Evolutionary conservation across 352 stramenopile species (phyloP).

Genomic region (Aphanomyces cochlioides): DNA sequence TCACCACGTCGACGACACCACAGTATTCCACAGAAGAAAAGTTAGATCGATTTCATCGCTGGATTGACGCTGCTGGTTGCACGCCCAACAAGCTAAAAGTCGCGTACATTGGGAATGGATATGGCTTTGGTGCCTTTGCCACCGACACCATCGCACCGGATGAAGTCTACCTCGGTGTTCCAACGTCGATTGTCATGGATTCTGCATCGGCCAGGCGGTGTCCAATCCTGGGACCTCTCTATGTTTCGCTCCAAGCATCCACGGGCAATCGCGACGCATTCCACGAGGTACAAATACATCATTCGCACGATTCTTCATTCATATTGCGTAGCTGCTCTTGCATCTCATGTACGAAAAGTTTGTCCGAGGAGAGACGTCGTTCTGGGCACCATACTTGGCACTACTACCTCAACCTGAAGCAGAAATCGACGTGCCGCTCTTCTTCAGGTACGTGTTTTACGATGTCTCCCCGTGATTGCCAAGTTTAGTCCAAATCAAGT

Average conservation of each 20-base stretch:
- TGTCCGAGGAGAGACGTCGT: constrained; percentile 42
- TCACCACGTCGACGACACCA: not conserved
- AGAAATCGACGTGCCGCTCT: constrained; percentile 41
- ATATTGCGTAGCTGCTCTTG: constrained; percentile 41
- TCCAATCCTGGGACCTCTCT: constrained; percentile 37
- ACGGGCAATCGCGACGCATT: constrained; percentile 4
- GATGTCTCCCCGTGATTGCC: not conserved
- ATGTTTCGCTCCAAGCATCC: constrained; percentile 18
- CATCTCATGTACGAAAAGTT: constrained; percentile 70
- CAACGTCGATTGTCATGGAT: constrained; percentile 64
- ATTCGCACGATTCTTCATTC: not conserved
- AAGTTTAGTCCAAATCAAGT: constrained; percentile 39
- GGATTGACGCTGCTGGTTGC: constrained; percentile 40
- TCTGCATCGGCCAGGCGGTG: constrained; percentile 50
- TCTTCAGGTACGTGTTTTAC: constrained; percentile 35
- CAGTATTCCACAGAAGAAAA: not conserved
- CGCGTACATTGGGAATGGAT: constrained; percentile 41
- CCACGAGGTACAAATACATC: constrained; percentile 24
- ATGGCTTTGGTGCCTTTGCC: constrained; percentile 70
- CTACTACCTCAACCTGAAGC: constrained; percentile 54
- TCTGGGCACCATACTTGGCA: constrained; percentile 85
- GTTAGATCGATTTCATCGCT: constrained; percentile 42
- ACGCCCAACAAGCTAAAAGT: constrained; percentile 56
- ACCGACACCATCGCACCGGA: constrained; percentile 45
- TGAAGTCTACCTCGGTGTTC: constrained; percentile 83